Base-by-base conservation (phyloP, 176 grass and related monocot genomes). In the Oropetium thomaeum region DNA sequence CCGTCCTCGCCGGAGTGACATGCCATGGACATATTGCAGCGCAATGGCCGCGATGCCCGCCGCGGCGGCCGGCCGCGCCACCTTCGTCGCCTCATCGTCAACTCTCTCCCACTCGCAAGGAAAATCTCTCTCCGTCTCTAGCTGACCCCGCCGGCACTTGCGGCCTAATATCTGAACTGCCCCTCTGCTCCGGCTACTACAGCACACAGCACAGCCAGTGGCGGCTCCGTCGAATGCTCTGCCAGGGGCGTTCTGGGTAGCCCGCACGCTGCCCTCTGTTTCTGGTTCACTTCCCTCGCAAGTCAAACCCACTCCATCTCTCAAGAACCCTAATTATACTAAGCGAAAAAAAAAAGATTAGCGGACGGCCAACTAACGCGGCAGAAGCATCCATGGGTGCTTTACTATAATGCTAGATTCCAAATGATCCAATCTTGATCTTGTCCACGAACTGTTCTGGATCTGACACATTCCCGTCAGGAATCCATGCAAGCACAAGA, bases 381-480 rank as follows among this genome's bases (percentile, higher is more conserved):
- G 37, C 37, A 7, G 28, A 52, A 52, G 63, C 64, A 63, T 69
- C 83, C 62, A 27, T 39, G 42, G 48, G 15, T 0, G 8, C n/a
- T 8, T 25, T 44, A 62, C 38, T 71, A 42, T 77, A 65, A 52
- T 51, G 32, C 53, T 51, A 67, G 62, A 67, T 64, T 83, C 75
- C 69, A 60, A 67, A 62, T 55, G 85, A 87, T 74, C 74, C 75
- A 79, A 88, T 83, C 86, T 84, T 55, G 63, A 88, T 83, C 86
- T 84, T 55, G 63, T 64, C 13, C 69, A 68, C 41, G 75, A 55
- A 81, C 62, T 83, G 63, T 73, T 74, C 69, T 79, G 44, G 86
- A 88, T 77, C 85, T 88, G 80, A 62, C 80, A 83, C 80, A 87
- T 87, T 87, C 74, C 43, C 32, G 73, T 59, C 48, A 87, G 52